Evolutionary conservation across 2,329 filamentous ascomycete species (phyloP).

Genomic region (Lecanicillium sp.): DNA sequence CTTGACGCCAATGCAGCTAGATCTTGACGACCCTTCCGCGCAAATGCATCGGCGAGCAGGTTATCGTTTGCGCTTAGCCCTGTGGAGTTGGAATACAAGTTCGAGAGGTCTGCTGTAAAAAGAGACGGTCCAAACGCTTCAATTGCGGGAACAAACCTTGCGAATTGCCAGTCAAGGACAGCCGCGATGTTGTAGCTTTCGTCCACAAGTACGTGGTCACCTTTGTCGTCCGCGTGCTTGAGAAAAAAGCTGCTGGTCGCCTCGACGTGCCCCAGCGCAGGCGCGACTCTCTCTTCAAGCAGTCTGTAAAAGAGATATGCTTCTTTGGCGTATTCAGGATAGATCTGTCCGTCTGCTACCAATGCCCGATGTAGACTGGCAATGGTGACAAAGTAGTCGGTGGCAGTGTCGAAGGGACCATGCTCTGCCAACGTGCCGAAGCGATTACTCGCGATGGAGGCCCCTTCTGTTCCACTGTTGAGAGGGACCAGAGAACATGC

Average conservation of each 20-base stretch:
- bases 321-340: constrained; percentile 13
- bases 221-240: constrained; percentile 37
- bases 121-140: constrained; percentile 7
- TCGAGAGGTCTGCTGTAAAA: constrained; percentile 1
- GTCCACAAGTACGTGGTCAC: constrained; percentile 34
- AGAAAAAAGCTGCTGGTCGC: constrained; percentile 24
- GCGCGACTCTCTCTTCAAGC: constrained; percentile 14
- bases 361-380: neutral
- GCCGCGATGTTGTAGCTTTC: constrained; percentile 32
- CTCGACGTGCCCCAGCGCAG: neutral
- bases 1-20: too few relatives aligned
- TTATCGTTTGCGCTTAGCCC: neutral
- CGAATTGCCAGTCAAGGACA: constrained; percentile 7
- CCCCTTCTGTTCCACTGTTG: too few relatives aligned
- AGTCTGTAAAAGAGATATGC: constrained; percentile 27
- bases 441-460: neutral
- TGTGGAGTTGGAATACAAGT: neutral
- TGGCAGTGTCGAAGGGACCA: neutral
- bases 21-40: too few relatives aligned
- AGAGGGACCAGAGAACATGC: too few relatives aligned
- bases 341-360: constrained; percentile 14
- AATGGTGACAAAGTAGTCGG: neutral
- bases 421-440: neutral
- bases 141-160: neutral
- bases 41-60: neutral